These are phyloP conservation scores for Agrocybe chaxingu DNA, from an alignment of 768 basidiomycete genomes.

Conservation along the genomic window DNA sequence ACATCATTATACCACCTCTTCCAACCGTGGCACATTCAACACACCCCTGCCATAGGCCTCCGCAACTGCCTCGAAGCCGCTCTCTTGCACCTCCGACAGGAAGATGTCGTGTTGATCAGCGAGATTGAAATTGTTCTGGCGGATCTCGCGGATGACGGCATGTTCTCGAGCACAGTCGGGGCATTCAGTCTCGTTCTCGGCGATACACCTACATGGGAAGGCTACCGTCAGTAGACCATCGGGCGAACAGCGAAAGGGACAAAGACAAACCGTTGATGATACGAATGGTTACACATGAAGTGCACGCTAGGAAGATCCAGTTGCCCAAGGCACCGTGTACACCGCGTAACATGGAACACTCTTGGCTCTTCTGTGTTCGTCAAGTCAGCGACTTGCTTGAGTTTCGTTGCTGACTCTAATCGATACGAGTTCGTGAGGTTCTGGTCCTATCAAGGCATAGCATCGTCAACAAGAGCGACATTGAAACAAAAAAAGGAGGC, in stretches of 20 bases:
- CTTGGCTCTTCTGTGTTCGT: slow-evolving; percentile 74
- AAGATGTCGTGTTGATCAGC: slow-evolving; percentile 83
- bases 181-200: slow-evolving; percentile 87
- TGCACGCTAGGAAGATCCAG: slow-evolving; percentile 92
- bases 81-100: slow-evolving; percentile 68
- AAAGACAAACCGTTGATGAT: slow-evolving; percentile 77
- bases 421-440: slow-evolving; percentile 87
- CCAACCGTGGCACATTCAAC: slow-evolving; percentile 40
- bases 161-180: slow-evolving; percentile 86
- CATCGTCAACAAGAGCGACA: slow-evolving; percentile 2
- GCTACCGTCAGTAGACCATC: neutral
- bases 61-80: slow-evolving; percentile 72
- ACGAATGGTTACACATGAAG: slow-evolving; percentile 98
- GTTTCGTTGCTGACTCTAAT: slow-evolving; percentile 73
- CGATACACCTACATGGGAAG: slow-evolving; percentile 62
- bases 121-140: slow-evolving; percentile 79
- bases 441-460: slow-evolving; percentile 59
- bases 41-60: slow-evolving; percentile 68
- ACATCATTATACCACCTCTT: slow-evolving; percentile 23
- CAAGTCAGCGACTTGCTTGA: slow-evolving; percentile 79
- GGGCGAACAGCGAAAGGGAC: neutral
- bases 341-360: slow-evolving; percentile 93
- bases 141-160: slow-evolving; percentile 85
- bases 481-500: slow-evolving; percentile 1
- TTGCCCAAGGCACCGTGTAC: slow-evolving; percentile 84